Evolutionary conservation across 371 early-diverging fungal genomes (phyloP), one percentile per base, ranked within the genome.

Genomic region (Dinochytrium kinnereticum): DNA sequence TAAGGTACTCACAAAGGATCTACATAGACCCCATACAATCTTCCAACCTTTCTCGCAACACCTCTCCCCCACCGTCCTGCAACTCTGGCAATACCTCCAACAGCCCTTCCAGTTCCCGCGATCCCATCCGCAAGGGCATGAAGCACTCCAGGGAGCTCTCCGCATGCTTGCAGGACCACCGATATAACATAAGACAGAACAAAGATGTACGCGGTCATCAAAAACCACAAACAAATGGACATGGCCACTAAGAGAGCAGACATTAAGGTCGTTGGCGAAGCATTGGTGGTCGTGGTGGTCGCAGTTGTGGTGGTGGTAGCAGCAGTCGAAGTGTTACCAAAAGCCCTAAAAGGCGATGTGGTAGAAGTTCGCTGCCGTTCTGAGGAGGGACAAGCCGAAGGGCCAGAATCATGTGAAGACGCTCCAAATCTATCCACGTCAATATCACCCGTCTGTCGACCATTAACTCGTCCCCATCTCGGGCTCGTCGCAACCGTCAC

Each of bases 21-120:
- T 36, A 61, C 61, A 7, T 17, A 61, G 7, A 15, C 61, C 30
- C 36, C 61, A 61, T 33, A 61, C 15, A 61, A 61, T 7, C 36
- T 61, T 26, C 57, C 57, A 10, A 55, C 57, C 57, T 30, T 55
- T 26, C 57, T 55, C 57, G 24, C 57, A 55, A 55, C 57, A 10
- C 57, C 57, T 26, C 57, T 19, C 37, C 61, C 61, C 61, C 30
- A 61, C 61, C 61, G 31, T 37, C 61, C 61, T 7, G 61, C 61
- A 13, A 3, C 3, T 53, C 26, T 24, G 34, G 61, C 61, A 28
- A 28, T 2, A 30, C 61, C 61, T 2, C 7, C 36, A 31, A 61
- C 36, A 7, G 36, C 30, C 15, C 61, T 3, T 24, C 61, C 61
- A 3, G 61, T 37, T 15, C 26, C n/a, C 61, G 3, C 28, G 36